Evolutionary conservation across 2,329 filamentous ascomycete species (phyloP).

Genomic region (Fusarium haematococcum): DNA sequence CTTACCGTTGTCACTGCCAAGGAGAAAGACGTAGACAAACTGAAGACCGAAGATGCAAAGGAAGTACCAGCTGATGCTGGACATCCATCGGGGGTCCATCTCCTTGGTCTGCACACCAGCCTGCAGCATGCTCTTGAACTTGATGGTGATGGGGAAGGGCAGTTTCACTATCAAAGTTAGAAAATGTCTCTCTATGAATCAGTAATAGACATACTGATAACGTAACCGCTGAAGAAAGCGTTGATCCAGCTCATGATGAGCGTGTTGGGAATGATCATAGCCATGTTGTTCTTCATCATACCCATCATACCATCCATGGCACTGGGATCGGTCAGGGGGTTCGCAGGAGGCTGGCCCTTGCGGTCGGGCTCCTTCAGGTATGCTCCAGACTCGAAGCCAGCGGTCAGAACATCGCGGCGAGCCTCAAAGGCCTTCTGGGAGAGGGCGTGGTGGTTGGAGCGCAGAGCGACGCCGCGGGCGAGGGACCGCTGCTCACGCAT

Average conservation of each 20-base stretch:
- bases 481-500: conserved; percentile 90
- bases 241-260: conserved; percentile 99
- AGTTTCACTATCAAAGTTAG: conserved; percentile 78
- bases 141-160: conserved; percentile 95
- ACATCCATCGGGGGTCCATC: conserved; percentile 98
- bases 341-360: conserved; percentile 87
- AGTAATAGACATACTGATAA: conserved; percentile 77
- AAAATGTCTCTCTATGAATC: background rate
- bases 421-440: conserved; percentile 81
- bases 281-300: conserved; percentile 99
- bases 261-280: conserved; percentile 99
- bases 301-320: conserved; percentile 99
- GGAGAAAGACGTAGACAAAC: conserved; percentile 95
- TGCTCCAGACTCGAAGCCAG: conserved; percentile 84
- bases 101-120: conserved; percentile 95
- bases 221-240: conserved; percentile 97
- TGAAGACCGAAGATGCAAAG: conserved; percentile 96
- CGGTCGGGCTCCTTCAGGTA: conserved; percentile 91
- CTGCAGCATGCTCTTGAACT: conserved; percentile 99
- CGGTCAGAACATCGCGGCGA: conserved; percentile 83
- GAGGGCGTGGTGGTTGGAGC: conserved; percentile 83
- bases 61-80: conserved; percentile 98
- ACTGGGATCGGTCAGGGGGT: conserved; percentile 94
- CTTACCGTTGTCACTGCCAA: conserved; percentile 95
- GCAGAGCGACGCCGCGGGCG: conserved; percentile 85